Conservation (phyloP, 495 filamentous ascomycete genomes). For the Letharia lupina region DNA sequence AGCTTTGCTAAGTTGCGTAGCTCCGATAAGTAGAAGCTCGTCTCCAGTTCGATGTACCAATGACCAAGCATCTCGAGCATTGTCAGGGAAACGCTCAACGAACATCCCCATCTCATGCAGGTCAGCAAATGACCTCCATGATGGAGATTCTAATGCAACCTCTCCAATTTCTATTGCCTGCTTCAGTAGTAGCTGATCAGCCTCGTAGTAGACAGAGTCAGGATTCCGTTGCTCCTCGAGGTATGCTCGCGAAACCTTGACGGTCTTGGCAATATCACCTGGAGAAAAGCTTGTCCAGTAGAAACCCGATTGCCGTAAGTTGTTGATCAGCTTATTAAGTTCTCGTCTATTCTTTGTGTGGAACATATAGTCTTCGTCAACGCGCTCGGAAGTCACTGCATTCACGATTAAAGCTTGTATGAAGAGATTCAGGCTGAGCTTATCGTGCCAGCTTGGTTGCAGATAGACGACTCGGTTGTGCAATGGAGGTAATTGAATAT, state of each 20-base stretch:
- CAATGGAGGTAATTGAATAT: conserved; percentile 59
- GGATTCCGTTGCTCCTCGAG: conserved; percentile 44
- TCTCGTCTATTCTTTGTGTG: conserved; percentile 58
- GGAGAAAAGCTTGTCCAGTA: conserved; percentile 74
- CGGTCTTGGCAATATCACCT: conserved; percentile 50
- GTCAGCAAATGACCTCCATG: conserved; percentile 57
- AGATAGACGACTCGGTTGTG: conserved; percentile 64
- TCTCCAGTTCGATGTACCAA: conserved; percentile 39
- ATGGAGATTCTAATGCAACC: conserved; percentile 46
- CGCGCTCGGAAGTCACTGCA: conserved; percentile 78
- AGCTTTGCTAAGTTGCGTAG: conserved; percentile 48
- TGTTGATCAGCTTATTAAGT: conserved; percentile 59
- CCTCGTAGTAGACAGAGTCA: conserved; percentile 40
- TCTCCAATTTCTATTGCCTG: conserved; percentile 56
- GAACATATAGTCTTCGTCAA: conserved; percentile 82
- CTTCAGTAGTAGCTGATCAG: conserved; percentile 52
- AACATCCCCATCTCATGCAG: conserved; percentile 74
- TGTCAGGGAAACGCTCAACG: conserved; percentile 48
- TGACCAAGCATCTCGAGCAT: conserved; percentile 52
- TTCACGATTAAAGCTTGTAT: conserved; percentile 73
- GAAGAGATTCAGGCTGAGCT: conserved; percentile 75
- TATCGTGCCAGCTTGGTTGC: conserved; percentile 76
- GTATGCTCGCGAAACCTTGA: conserved; percentile 58
- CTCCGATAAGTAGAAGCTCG: conserved; percentile 41
- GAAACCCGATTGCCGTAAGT: conserved; percentile 80